These are phyloP conservation scores for Cornus kousa DNA, from an alignment of 148 eudicot species.

Conservation along the genomic window DNA sequence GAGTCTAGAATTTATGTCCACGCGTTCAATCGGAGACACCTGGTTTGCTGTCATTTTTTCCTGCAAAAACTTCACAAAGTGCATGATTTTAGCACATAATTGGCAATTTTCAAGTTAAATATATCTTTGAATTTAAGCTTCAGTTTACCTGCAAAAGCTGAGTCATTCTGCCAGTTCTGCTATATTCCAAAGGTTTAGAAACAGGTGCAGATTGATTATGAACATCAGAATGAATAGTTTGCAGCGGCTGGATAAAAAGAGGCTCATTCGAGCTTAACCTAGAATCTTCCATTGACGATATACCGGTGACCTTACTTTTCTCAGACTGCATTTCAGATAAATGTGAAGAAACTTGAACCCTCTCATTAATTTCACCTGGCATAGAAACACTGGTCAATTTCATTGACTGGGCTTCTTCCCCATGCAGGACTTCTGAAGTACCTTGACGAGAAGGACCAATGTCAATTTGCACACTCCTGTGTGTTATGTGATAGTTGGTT, in stretches of 20 bases:
- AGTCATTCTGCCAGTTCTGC: constrained; percentile 80
- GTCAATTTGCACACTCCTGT: constrained; percentile 22
- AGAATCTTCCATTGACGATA: constrained; percentile 23
- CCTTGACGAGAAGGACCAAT: constrained; percentile 21
- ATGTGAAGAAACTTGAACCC: constrained; percentile 26
- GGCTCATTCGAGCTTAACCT: constrained; percentile 37
- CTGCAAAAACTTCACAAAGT: constrained; percentile 59
- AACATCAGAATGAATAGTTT: constrained; percentile 35
- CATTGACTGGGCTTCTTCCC: constrained; percentile 23
- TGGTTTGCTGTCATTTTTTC: constrained; percentile 57
- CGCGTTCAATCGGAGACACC: constrained; percentile 14
- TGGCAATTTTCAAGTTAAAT: background rate
- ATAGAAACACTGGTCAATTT: background rate
- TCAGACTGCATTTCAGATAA: constrained; percentile 27
- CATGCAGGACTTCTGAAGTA: background rate
- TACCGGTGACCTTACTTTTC: constrained; percentile 21
- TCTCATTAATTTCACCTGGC: constrained; percentile 8
- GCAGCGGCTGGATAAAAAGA: constrained; percentile 51
- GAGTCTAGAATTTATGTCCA: background rate
- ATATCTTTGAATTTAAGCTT: background rate
- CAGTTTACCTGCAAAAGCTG: constrained; percentile 70
- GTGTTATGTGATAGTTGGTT: constrained; percentile 17
- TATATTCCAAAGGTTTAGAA: constrained; percentile 31
- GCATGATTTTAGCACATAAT: constrained; percentile 14
- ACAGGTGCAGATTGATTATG: constrained; percentile 28